Evolutionary conservation across 1,284 basidiomycete genomes (phyloP), one percentile per base, ranked within the genome.

Genomic region (Mycena sp.): DNA sequence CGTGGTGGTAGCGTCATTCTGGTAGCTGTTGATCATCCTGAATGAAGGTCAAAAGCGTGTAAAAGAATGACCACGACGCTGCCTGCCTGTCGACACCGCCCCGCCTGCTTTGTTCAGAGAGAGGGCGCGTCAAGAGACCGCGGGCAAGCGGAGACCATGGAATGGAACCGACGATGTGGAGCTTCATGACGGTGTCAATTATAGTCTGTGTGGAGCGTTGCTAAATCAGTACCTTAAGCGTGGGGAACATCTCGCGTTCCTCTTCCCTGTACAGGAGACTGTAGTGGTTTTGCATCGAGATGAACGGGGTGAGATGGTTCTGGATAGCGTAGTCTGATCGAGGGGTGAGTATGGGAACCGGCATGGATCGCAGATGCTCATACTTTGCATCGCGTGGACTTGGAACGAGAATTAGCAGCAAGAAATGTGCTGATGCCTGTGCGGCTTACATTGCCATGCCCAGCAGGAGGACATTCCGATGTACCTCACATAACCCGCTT

Each of bases 401-500:
- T n/a, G n/a, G 40, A 2, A 10, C 41, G 14, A 26, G 29, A 17
- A 44, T 41, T 28, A 52, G 63, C 25, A 35, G 50, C 19, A 28
- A 17, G 32, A 26, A 25, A 43, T 48, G 16, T 7, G 14, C 19
- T 4, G 14, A 14, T 32, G 30, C 12, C 12, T 14, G 25, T 3
- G 19, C 14, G 28, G 12, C 52, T 48, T 7, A 58, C 51, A 70
- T 68, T 71, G 46, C 70, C 76, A 82, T 10, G 81, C 80, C 64
- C 69, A 77, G 63, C 78, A 81, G 26, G 78, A 77, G 61, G 77
- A 79, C 86, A 87, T 87, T 56, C 89, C 88, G 62, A 90, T 85
- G 76, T 89, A 90, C 26, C 87, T 78, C 7, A 82, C 87, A 58
- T 83, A 83, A 21, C 87, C 88, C 0, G 80, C 79, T 70, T 87